Base-by-base conservation (phyloP, 257 asterid genomes). In the Knoxia roxburghii region DNA sequence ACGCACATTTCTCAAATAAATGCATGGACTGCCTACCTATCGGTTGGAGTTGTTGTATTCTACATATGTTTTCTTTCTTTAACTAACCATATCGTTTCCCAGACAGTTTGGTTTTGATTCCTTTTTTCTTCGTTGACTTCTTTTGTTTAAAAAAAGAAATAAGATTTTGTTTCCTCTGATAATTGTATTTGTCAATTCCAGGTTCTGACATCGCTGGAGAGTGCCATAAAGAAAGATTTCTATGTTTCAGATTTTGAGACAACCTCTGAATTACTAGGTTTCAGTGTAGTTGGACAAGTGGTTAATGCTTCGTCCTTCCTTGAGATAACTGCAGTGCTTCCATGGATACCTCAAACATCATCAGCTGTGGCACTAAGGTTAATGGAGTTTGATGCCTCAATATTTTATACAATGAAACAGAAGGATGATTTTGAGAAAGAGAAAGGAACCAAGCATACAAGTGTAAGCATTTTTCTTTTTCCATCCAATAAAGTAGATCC, bases 301-400 rank as follows among this genome's bases (percentile, higher is more conserved):
- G 72, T 54, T 61, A 77, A 74, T 67, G 60, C 56, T 23, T 2
- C 35, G 26, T 75, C 82, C 12, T 35, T 60, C 53, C 64, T 77
- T 30, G 87, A 68, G 61, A 73, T 26, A 13, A 75, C 83, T 61
- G 63, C 73, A 32, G 83, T 82, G 26, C 91, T 86, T 73, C 95
- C 98, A 49, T 91, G 96, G 96, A 76, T 91, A 70, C 96, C 98
- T 65, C 81, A 55, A 71, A 85, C 98, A 50, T 71, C 87, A 1
- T 46, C 96, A 65, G 98, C 96, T 35, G 95, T 89, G 67, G 90
- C 87, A 26, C 75, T 89, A 50, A 81, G 95, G 86, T 83, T 89
- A 69, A 80, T 84, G 92, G 96, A 89, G 65, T 76, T 91, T 13
- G 96, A 91, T 75, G 2, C 79, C 48, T 85, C 95, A 73, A 81